Base-by-base conservation (phyloP, 257 asterid genomes). In the Fraxinus excelsior region DNA sequence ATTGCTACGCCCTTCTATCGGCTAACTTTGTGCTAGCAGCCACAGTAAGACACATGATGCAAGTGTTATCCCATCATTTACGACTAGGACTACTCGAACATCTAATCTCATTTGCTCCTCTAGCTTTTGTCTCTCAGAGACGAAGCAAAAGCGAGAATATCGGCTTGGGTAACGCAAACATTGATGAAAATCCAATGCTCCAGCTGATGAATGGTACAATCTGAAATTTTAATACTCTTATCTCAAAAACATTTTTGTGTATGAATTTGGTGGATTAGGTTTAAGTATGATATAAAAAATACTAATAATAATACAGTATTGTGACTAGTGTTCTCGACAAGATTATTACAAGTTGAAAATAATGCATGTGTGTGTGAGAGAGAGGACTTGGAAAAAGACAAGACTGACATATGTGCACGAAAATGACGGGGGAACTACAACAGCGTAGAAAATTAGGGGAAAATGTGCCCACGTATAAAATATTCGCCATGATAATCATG, bases 381-480 rank as follows among this genome's bases (percentile, higher is more conserved):
- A 37, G 42, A 37, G 42, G 28, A 58, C 29, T 7, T 23, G 67
- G 67, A 23, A 23, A 60, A 2, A 23, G 67, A 60, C 32, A 23
- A 32, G 3, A 32, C 2, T 18, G 23, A 18, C 23, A 60, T 18
- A n/a, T 25, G 31, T 60, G 67, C 31, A 60, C 23, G 32, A 60
- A 60, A 60, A 60, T 9, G 67, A 53, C 64, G 67, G 67, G 31
- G 67, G 67, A 23, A 60, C 67, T 60, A 25, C 67, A 60, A 60
- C 31, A 3, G 67, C 32, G 67, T 23, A 62, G 68, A 62, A 23
- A 62, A 62, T 26, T 26, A 62, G 68, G 68, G 19, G 2, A 62
- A 60, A 25, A 26, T 11, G 32, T 34, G 68, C 34, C 68, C 68
- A 62, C 68, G 0, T 19, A 5, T 53, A 53, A 18, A 19, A 4